Evolutionary conservation across 2,329 filamentous ascomycete species (phyloP).

Genomic region (Scytalidium lignicola): DNA sequence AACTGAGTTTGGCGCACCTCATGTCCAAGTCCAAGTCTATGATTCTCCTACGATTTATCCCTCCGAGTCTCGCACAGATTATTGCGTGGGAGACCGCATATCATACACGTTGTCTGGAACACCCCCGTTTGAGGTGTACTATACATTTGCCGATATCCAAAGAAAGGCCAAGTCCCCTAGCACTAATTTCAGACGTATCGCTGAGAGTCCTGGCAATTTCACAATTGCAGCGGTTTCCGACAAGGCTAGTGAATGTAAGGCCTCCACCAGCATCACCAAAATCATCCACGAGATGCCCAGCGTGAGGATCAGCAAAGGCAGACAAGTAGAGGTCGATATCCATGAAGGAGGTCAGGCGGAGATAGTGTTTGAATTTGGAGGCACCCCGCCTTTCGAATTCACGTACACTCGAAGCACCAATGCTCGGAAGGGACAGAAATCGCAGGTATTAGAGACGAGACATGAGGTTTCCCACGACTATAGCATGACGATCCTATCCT

Average conservation of each 20-base stretch:
- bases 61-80: conserved; percentile 77
- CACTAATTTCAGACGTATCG: conserved; percentile 87
- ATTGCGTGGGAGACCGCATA: conserved; percentile 92
- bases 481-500: conserved; percentile 75
- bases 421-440: conserved; percentile 68
- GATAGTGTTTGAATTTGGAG: conserved; percentile 91
- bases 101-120: conserved; percentile 87
- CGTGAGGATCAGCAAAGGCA: conserved; percentile 82
- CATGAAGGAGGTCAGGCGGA: conserved; percentile 94
- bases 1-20: conserved; percentile 63
- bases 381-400: conserved; percentile 94
- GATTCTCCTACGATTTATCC: conserved; percentile 89
- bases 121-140: conserved; percentile 87
- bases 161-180: conserved; percentile 75
- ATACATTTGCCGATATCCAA: conserved; percentile 74
- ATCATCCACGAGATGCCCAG: conserved; percentile 87
- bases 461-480: conserved; percentile 81
- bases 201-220: conserved; percentile 85
- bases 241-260: conserved; percentile 81
- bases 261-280: conserved; percentile 72
- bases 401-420: conserved; percentile 93
- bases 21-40: conserved; percentile 86
- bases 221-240: conserved; percentile 83
- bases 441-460: conserved; percentile 80
- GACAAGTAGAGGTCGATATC: conserved; percentile 79